Base-by-base conservation (phyloP, 1,139 yeast genomes). In the Zhuliangozyma parablackwelliae region DNA sequence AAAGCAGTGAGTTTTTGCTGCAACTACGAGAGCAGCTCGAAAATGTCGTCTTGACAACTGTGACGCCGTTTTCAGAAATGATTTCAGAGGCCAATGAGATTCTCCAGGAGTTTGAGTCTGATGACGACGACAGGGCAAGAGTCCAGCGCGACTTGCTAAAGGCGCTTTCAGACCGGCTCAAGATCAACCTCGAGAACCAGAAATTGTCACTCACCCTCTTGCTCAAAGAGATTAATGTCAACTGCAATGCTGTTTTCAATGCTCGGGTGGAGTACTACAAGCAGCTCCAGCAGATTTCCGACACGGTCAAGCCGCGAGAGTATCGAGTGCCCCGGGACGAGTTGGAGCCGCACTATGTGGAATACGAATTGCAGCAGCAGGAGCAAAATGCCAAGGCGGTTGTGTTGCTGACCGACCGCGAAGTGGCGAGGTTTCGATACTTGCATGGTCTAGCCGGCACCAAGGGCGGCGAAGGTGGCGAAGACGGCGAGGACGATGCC, bases 201-300 rank as follows among this genome's bases (percentile, higher is more conserved):
- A 72, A 64, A 40, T 52, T 62, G 6, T 58, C 70, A 6, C 57
- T 66, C 32, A 54, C 61, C 0, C 51, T 59, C 4, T 42, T 77
- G 13, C 75, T 73, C 40, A 68, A 61, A 39, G 81, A 75, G 39
- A 61, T 78, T 13, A 66, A 78, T 35, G 68, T 72, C 24, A 63
- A 62, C 30, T 69, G 86, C 42, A 80, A 87, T 46, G 72, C 74
- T 24, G 72, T 85, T 1, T 90, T 82, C 59, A 92, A 92, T 57
- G 67, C 82, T 6, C 78, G 94, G 41, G 73, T 90, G 33, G 87
- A 76, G 32, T 92, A 89, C 56, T 92, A 81, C 61, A 80, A 81
- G 48, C 92, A 87, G 45, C 69, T 92, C 32, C 98, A 92, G 57
- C 82, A 73, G 38, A 74, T 90, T 26, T 88, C 96, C 0, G 97